phyloP scores from a whole-genome alignment of 2,329 filamentous ascomycete genomes.

The Hymenoscyphus linearis region DNA sequence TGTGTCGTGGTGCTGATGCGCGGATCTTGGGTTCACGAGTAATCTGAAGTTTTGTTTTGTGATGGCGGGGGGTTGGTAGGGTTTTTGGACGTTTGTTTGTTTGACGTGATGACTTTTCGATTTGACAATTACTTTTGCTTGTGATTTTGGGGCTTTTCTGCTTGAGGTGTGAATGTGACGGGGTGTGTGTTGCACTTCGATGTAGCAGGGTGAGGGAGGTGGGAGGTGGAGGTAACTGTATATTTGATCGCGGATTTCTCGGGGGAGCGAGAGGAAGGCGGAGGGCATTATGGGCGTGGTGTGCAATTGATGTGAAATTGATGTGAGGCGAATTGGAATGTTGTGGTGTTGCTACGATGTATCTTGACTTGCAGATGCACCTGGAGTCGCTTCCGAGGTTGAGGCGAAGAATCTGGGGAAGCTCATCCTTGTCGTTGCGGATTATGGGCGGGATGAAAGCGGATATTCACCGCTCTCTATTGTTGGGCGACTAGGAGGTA shows the following conservation, averaged over 20 bases:
- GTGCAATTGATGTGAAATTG: not conserved
- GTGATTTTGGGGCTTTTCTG: not conserved
- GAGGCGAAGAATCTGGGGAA: not conserved
- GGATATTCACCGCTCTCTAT: no score
- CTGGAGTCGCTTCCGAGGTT: not conserved
- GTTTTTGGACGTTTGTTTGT: no score
- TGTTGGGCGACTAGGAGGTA: no score
- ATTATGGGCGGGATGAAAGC: no score
- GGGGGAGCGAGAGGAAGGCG: slow-evolving; percentile 13
- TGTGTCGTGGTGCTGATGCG: no score
- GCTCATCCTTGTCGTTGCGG: not conserved
- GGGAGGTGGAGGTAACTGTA: slow-evolving; percentile 10
- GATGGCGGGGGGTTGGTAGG: not conserved
- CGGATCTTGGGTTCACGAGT: not conserved
- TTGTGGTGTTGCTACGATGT: not conserved
- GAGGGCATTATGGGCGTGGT: slow-evolving; percentile 8
- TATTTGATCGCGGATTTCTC: slow-evolving; percentile 17
- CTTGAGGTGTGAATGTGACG: not conserved
- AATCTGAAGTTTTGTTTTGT: not conserved
- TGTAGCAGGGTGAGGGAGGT: not conserved
- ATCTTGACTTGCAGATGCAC: no score
- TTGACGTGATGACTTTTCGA: no score
- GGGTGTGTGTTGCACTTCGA: not conserved
- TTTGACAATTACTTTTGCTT: not conserved
- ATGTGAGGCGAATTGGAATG: not conserved